A percentile compares a stretch with the other conserved stretches of the same genome.
Conservation (phyloP, 192 early-diverging fungal genomes). For the Umbelopsis sp. region DNA sequence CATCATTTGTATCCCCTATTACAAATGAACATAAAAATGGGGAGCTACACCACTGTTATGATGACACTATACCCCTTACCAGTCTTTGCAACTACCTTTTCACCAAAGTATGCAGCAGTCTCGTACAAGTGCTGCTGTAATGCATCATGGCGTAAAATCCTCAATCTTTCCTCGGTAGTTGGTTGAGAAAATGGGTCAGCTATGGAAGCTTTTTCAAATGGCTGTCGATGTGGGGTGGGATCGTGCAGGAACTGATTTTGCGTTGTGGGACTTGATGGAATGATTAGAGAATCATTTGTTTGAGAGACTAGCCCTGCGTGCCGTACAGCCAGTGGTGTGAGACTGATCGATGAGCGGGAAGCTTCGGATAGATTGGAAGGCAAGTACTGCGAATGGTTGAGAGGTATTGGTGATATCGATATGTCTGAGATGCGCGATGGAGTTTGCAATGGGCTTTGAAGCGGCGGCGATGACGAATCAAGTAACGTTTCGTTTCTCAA, state of each 20-base stretch:
- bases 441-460: constrained; percentile 11
- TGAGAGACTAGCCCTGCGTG: background rate
- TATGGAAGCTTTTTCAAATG: background rate
- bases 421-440: constrained; percentile 11
- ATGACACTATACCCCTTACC: constrained; percentile 35
- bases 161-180: constrained; percentile 45
- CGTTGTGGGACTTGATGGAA: background rate
- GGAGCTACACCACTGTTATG: background rate
- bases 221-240: background rate
- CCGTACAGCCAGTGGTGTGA: background rate
- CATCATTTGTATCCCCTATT: constrained; percentile 50
- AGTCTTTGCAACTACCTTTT: constrained; percentile 62
- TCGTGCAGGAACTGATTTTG: background rate
- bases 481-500: constrained; percentile 2
- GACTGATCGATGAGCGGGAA: constrained; percentile 8
- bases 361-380: constrained; percentile 15
- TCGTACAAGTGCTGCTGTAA: constrained; percentile 48
- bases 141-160: constrained; percentile 56
- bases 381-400: constrained; percentile 6
- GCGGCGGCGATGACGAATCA: constrained; percentile 1
- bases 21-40: too few species aligned
- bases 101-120: constrained; percentile 69
- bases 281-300: background rate
- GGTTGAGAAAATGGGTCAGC: constrained; percentile 2
- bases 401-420: constrained; percentile 7